phyloP scores from a whole-genome alignment of 768 basidiomycete genomes.

The Naematelia encephala region DNA sequence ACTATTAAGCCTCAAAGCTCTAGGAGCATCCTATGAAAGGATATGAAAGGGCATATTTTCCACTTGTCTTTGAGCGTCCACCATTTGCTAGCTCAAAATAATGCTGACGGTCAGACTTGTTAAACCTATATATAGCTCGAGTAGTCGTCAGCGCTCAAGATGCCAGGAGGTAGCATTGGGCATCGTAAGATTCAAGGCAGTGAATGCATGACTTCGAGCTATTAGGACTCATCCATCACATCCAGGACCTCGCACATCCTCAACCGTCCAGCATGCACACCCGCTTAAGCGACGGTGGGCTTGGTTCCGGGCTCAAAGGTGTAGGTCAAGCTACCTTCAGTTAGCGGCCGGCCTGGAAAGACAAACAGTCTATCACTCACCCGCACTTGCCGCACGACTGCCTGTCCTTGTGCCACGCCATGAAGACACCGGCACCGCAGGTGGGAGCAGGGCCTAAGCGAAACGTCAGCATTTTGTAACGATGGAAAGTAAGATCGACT shows the following conservation, averaged over 20 bases:
- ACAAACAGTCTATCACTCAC: constrained; percentile 1
- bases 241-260: not conserved
- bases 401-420: constrained; percentile 97
- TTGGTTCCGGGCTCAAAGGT: constrained; percentile 50
- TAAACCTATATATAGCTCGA: no score
- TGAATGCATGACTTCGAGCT: not conserved
- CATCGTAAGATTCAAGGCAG: not conserved
- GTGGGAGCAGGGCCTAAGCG: constrained; percentile 35
- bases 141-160: no score
- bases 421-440: constrained; percentile 60
- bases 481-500: constrained; percentile 42
- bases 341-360: not conserved
- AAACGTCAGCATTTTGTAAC: constrained; percentile 8
- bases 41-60: no score
- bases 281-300: constrained; percentile 41
- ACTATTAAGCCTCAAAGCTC: no score
- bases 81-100: no score
- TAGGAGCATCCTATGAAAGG: no score
- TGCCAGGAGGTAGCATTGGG: no score
- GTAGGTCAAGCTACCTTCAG: constrained; percentile 44
- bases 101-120: no score
- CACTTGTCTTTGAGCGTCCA: no score
- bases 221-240: not conserved
- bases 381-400: constrained; percentile 80
- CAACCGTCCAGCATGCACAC: not conserved